Base-by-base conservation (phyloP, 2,329 filamentous ascomycete genomes). In the Aspergillus caelatus region DNA sequence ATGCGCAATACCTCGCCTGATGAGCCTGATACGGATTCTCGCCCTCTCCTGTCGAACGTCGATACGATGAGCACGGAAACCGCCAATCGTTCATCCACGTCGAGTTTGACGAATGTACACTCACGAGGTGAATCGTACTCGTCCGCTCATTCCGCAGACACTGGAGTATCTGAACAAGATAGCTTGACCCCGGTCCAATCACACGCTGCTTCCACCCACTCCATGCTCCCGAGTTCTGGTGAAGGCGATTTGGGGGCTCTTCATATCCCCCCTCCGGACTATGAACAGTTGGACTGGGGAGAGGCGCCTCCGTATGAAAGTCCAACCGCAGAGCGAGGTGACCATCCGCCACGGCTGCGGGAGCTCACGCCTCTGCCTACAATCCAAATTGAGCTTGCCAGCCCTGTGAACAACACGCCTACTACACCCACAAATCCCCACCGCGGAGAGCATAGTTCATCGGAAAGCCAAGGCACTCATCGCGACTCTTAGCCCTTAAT, bases 11-110 rank as follows among this genome's bases (percentile, higher is more conserved):
- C 78, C 62, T 83, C 81, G 30, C 74, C 76, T 39, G 80, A 83
- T 57, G 83, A 81, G 32, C 74, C 76, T 34, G 80, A 83, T 57
- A 83, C 82, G 0, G 82, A 84, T 66, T 76, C 78, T 46, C 77
- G 77, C n/a, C 81, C 81, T 3, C 72, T 84, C 2, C 71, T 84
- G 16, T 75, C 75, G 36, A 73, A 76, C 43, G 75, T 77, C 10
- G 76, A 76, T 11, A 67, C 71, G 14, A 76, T 78, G 72, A 74
- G 71, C 50, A 68, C 68, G 11, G 70, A 71, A 28, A 63, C 62
- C 11, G 68, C 70, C 36, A 67, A 68, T 48, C 67, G 69, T 34
- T 67, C 67, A n/a, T 75, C 71, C 36, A 73, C 71, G 28, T 70
- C 71, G 67, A 74, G 43, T 65, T 67, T 66, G 28, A 70, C 69